A percentile compares a stretch with the other conserved stretches of the same genome.
These are phyloP conservation scores for Stentor roeselii DNA, from an alignment of 73 alveolate genomes.

Conservation along the genomic window DNA sequence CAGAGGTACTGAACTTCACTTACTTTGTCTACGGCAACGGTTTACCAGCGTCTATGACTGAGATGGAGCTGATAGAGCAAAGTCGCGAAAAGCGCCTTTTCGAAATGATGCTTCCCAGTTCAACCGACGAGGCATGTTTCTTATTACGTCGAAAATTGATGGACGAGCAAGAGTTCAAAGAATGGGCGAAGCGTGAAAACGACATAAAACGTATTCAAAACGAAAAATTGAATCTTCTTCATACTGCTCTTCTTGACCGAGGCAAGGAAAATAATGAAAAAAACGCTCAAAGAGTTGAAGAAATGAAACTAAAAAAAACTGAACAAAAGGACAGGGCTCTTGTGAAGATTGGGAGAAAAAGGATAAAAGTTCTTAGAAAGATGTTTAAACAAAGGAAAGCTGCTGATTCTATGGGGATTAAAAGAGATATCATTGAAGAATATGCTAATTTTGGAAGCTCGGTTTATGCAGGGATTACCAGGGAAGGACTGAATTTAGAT, in stretches of 20 bases:
- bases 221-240: conserved; percentile 77
- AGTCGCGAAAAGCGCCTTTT: conserved; percentile 95
- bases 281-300: conserved; percentile 83
- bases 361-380: conserved; percentile 94
- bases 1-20: conserved; percentile 90
- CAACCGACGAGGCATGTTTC: conserved; percentile 97
- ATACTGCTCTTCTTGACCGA: conserved; percentile 82
- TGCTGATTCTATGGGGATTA: conserved; percentile 69
- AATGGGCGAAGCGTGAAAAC: conserved; percentile 70
- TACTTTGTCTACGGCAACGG: conserved; percentile 93
- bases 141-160: conserved; percentile 85
- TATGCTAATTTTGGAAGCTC: conserved; percentile 95
- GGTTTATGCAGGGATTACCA: conserved; percentile 96
- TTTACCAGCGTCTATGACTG: conserved; percentile 98
- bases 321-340: conserved; percentile 80
- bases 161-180: conserved; percentile 97
- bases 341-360: conserved; percentile 82
- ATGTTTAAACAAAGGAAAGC: conserved; percentile 93
- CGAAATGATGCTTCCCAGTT: conserved; percentile 96
- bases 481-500: conserved; percentile 96
- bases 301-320: conserved; percentile 75
- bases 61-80: conserved; percentile 93
- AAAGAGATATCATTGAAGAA: conserved; percentile 95
- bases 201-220: conserved; percentile 52
- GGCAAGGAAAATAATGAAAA: conserved; percentile 85